These are phyloP conservation scores for Colletotrichum endophyticum DNA, from an alignment of 2,329 filamentous ascomycete species.

Conservation along the genomic window DNA sequence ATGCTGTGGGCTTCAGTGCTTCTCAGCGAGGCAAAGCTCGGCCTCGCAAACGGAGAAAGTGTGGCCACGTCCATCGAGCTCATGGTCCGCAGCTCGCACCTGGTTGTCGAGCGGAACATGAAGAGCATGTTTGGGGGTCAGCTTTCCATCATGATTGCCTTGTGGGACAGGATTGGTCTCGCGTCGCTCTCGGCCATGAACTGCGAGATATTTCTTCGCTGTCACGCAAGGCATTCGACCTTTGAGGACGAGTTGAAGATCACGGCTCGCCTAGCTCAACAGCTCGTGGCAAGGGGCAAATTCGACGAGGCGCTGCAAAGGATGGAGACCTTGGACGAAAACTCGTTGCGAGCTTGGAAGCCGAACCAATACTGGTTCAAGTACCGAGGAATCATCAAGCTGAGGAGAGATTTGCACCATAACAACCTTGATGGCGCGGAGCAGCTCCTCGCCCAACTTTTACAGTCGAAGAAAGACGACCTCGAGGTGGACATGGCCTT, in stretches of 20 bases:
- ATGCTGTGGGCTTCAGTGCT: slow-evolving; percentile 82
- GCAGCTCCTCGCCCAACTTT: slow-evolving; percentile 53
- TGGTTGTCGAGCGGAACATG: slow-evolving; percentile 80
- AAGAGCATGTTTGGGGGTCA: slow-evolving; percentile 75
- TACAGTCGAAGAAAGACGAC: slow-evolving; percentile 56
- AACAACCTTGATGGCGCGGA: slow-evolving; percentile 58
- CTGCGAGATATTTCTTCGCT: slow-evolving; percentile 77
- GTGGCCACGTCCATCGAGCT: slow-evolving; percentile 71
- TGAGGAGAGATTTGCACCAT: slow-evolving; percentile 66
- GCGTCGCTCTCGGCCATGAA: slow-evolving; percentile 59
- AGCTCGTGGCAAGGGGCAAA: slow-evolving; percentile 67
- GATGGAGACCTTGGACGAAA: slow-evolving; percentile 55
- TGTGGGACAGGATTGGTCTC: slow-evolving; percentile 79
- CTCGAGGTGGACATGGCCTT: slow-evolving; percentile 58
- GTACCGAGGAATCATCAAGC: slow-evolving; percentile 69
- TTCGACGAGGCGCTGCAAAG: slow-evolving; percentile 68
- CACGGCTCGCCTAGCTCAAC: slow-evolving; percentile 67
- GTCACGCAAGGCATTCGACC: slow-evolving; percentile 62
- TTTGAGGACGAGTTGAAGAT: slow-evolving; percentile 83
- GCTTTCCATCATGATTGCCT: slow-evolving; percentile 71
- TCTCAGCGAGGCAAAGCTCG: slow-evolving; percentile 83
- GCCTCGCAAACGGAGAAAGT: slow-evolving; percentile 73
- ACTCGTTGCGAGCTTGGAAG: slow-evolving; percentile 75
- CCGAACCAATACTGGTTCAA: slow-evolving; percentile 75
- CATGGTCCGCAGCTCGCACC: slow-evolving; percentile 80